A percentile compares a stretch with the other conserved stretches of the same genome.
Evolutionary conservation across 1,139 yeast species (phyloP).

Genomic region (Kodamaea fungicola): DNA sequence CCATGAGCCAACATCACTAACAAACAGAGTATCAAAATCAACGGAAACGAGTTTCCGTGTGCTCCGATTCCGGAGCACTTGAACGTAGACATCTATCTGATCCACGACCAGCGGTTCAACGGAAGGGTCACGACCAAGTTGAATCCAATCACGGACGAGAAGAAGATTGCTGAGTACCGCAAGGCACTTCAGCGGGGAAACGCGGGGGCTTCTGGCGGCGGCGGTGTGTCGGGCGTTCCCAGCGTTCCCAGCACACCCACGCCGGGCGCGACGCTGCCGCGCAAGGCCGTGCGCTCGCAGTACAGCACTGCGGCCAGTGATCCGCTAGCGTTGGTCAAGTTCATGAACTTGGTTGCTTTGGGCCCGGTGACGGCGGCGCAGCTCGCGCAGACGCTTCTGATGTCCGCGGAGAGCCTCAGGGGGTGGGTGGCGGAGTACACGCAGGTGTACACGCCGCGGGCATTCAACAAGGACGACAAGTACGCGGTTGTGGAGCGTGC

Average conservation of each 20-base stretch:
- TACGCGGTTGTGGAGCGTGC: conserved; percentile 23
- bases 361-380: conserved; percentile 32
- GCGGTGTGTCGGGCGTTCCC: background rate
- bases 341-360: conserved; percentile 34
- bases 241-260: background rate
- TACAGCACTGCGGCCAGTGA: conserved; percentile 3
- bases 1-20: conserved; percentile 7
- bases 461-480: conserved; percentile 31
- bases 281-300: background rate
- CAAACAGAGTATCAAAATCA: conserved; percentile 29
- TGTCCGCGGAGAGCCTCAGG: conserved; percentile 7
- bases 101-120: conserved; percentile 16
- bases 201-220: background rate
- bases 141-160: conserved; percentile 30
- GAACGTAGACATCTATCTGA: conserved; percentile 33
- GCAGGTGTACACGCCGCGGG: conserved; percentile 30
- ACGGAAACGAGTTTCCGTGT: conserved; percentile 31
- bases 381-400: conserved; percentile 12
- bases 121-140: conserved; percentile 34
- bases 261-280: background rate
- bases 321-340: conserved; percentile 17
- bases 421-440: conserved; percentile 16
- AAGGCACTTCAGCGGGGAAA: conserved; percentile 9
- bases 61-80: conserved; percentile 33
- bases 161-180: conserved; percentile 23